These are phyloP conservation scores for Tulasnella sp. DNA, from an alignment of 768 basidiomycete species.

Conservation along the genomic window DNA sequence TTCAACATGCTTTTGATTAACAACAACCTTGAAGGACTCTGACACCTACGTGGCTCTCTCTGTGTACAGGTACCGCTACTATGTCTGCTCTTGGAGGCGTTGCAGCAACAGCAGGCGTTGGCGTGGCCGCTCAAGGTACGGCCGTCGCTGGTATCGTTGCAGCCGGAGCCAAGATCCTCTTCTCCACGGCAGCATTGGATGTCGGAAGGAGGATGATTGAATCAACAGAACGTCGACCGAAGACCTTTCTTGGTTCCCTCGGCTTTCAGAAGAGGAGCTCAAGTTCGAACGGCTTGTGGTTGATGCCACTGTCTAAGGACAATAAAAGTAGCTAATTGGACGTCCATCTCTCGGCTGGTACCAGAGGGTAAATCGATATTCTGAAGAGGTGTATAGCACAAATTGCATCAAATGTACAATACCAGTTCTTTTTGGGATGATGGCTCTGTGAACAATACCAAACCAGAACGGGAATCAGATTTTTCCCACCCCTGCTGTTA, in stretches of 20 bases:
- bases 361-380: too few species aligned
- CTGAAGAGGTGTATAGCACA: too few species aligned
- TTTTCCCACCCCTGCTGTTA: too few species aligned
- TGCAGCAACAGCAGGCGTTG: neutral
- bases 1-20: neutral
- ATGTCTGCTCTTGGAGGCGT: neutral
- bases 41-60: neutral
- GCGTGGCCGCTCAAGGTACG: neutral
- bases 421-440: too few species aligned
- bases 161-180: slow-evolving; percentile 7
- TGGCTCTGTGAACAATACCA: too few species aligned
- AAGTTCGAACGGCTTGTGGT: too few species aligned
- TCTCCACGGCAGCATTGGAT: neutral
- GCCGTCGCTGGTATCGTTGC: neutral
- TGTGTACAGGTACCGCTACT: neutral
- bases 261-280: too few species aligned
- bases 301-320: too few species aligned
- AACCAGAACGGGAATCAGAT: too few species aligned
- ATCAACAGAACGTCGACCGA: neutral
- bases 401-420: too few species aligned
- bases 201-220: neutral
- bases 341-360: too few species aligned
- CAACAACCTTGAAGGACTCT: neutral
- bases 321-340: too few species aligned
- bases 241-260: neutral